These are phyloP conservation scores for Gossypium davidsonii DNA, from an alignment of 441 rosid species.

Conservation along the genomic window DNA sequence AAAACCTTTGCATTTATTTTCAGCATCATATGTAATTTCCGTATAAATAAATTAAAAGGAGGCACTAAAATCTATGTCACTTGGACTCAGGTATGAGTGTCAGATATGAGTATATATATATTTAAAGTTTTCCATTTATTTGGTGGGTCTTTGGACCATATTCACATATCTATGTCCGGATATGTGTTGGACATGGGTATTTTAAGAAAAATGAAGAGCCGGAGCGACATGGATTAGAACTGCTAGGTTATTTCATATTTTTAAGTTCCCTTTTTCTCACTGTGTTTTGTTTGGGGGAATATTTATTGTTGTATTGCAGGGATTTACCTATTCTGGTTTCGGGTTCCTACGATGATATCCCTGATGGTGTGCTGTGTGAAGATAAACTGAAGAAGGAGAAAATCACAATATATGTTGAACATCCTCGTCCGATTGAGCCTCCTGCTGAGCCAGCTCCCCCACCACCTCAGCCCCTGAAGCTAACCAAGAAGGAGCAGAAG, in stretches of 20 bases:
- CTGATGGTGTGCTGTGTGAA: slow-evolving; percentile 28
- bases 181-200: not conserved
- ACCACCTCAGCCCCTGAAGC: slow-evolving; percentile 91
- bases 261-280: not conserved
- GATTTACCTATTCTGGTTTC: slow-evolving; percentile 46
- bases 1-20: not conserved
- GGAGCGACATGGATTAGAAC: not conserved
- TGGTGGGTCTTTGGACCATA: not conserved
- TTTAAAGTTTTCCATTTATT: not conserved
- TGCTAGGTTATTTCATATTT: not conserved
- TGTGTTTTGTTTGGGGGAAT: not conserved
- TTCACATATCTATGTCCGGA: not conserved
- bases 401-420: slow-evolving; percentile 68
- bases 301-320: slow-evolving; percentile 34
- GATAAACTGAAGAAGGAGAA: slow-evolving; percentile 61
- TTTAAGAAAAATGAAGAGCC: not conserved
- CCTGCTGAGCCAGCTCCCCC: slow-evolving; percentile 94
- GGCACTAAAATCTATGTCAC: not conserved
- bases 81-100: not conserved
- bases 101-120: not conserved
- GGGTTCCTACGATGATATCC: slow-evolving; percentile 41
- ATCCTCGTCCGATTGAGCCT: slow-evolving; percentile 89
- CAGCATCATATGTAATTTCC: not conserved
- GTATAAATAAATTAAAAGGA: not conserved
- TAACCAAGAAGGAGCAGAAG: slow-evolving; percentile 92